Percentiles rank a stretch among this genome's conserved stretches.
Conservation (phyloP, 305 asterid species). For the Caryopteris hybrid region DNA sequence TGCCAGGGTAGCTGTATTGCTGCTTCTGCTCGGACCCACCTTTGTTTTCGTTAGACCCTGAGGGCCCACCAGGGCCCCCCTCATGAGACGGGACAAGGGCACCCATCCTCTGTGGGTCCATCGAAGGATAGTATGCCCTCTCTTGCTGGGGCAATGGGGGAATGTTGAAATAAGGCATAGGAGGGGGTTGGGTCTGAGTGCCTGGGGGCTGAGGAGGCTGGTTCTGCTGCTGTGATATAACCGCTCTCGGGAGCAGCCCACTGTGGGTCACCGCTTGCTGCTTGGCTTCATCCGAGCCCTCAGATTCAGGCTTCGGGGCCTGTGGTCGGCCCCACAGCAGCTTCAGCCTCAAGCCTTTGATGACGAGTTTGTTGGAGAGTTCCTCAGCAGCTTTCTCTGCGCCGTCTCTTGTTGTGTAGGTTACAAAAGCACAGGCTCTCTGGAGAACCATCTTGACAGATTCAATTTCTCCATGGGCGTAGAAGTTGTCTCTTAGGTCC, state of each 20-base stretch:
- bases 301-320: slow-evolving; percentile 57
- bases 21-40: slow-evolving; percentile 37
- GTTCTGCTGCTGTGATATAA: slow-evolving; percentile 86
- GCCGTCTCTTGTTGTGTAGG: slow-evolving; percentile 94
- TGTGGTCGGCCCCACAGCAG: slow-evolving; percentile 94
- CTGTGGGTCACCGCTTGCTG: slow-evolving; percentile 78
- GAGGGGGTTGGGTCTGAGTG: slow-evolving; percentile 49
- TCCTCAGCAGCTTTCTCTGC: slow-evolving; percentile 98
- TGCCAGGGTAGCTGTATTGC: slow-evolving; percentile 45
- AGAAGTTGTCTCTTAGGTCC: slow-evolving; percentile 83
- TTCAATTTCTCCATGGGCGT: slow-evolving; percentile 92
- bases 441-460: slow-evolving; percentile 82
- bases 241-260: slow-evolving; percentile 82
- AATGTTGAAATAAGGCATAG: slow-evolving; percentile 79
- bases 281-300: slow-evolving; percentile 63
- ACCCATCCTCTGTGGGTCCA: slow-evolving; percentile 99
- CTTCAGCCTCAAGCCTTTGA: slow-evolving; percentile 84
- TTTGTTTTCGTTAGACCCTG: slow-evolving; percentile 55
- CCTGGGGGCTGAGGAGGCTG: slow-evolving; percentile 68
- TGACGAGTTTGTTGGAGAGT: slow-evolving; percentile 72
- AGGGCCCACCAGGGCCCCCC: slow-evolving; percentile 53
- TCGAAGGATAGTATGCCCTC: slow-evolving; percentile 80
- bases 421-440: slow-evolving; percentile 89
- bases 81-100: slow-evolving; percentile 73
- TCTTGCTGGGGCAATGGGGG: slow-evolving; percentile 82